Percentiles rank a stretch among this genome's conserved stretches.
Conservation (phyloP, 257 asterid species). For the Mentha longifolia region DNA sequence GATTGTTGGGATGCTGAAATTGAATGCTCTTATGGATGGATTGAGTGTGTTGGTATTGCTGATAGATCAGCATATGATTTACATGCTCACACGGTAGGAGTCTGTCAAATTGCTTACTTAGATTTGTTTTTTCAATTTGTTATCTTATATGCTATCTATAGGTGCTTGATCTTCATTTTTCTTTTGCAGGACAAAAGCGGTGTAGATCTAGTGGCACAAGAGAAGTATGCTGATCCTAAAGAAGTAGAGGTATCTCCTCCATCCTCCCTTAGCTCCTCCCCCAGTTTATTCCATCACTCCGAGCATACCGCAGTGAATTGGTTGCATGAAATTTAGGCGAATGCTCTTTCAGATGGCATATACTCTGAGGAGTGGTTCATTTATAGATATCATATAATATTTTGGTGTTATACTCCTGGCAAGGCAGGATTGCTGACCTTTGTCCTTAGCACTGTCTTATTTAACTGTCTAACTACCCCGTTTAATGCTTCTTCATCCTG, state of each 20-base stretch:
- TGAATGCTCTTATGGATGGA: slow-evolving; percentile 85
- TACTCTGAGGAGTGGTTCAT: too few relatives aligned
- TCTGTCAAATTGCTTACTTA: too few relatives aligned
- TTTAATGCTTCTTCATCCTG: not conserved
- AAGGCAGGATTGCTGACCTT: too few relatives aligned
- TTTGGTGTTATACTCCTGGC: too few relatives aligned
- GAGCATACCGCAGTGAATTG: slow-evolving; percentile 1
- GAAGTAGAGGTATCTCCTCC: slow-evolving; percentile 75
- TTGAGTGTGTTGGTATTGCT: slow-evolving; percentile 86
- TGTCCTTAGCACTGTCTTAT: slow-evolving; percentile 5
- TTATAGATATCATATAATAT: too few relatives aligned
- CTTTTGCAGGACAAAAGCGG: slow-evolving; percentile 75
- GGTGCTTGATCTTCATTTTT: too few relatives aligned
- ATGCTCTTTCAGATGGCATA: too few relatives aligned
- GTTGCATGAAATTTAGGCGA: too few relatives aligned
- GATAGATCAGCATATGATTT: slow-evolving; percentile 87
- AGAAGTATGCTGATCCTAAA: slow-evolving; percentile 69
- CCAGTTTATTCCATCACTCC: slow-evolving; percentile 7
- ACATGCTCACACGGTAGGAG: slow-evolving; percentile 74
- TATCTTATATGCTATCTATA: too few relatives aligned
- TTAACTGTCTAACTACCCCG: too few relatives aligned
- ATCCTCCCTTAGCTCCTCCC: too few relatives aligned
- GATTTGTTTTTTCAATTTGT: too few relatives aligned
- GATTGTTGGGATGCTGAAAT: slow-evolving; percentile 97
- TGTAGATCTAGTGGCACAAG: slow-evolving; percentile 70